Percentiles rank a stretch among this genome's conserved stretches.
phyloP scores from a whole-genome alignment of 306 rosid species.

The Cucurbita argyrosperma region DNA sequence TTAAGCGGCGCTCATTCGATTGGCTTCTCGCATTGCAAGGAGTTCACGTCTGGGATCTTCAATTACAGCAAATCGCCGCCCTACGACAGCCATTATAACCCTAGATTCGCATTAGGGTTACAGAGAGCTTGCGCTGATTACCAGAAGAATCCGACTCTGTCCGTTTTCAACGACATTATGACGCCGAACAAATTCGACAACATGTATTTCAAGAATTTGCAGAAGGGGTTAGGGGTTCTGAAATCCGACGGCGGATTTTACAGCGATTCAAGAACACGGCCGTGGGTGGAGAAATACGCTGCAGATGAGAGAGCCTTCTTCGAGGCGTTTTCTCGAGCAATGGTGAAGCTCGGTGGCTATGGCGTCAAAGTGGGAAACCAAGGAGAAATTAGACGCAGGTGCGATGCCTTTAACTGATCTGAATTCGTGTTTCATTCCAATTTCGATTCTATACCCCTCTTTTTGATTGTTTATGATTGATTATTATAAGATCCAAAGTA shows the following conservation, averaged over 20 bases:
- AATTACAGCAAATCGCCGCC: slow-evolving; percentile 17
- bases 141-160: slow-evolving; percentile 41
- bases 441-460: neutral
- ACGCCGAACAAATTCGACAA: slow-evolving; percentile 82
- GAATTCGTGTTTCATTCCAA: neutral
- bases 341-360: slow-evolving; percentile 60
- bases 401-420: slow-evolving; percentile 56
- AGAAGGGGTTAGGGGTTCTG: slow-evolving; percentile 51
- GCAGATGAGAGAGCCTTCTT: slow-evolving; percentile 40
- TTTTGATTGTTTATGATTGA: neutral
- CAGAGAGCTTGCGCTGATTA: slow-evolving; percentile 41
- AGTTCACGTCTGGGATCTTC: slow-evolving; percentile 29
- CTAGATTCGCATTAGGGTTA: slow-evolving; percentile 41
- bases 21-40: slow-evolving; percentile 64
- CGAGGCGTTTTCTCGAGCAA: slow-evolving; percentile 40
- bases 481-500: neutral
- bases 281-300: slow-evolving; percentile 42
- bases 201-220: slow-evolving; percentile 60
- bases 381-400: slow-evolving; percentile 83
- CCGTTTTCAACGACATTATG: slow-evolving; percentile 71
- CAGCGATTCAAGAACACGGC: slow-evolving; percentile 33
- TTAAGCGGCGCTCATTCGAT: slow-evolving; percentile 79
- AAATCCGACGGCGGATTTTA: slow-evolving; percentile 55
- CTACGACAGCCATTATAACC: slow-evolving; percentile 38
- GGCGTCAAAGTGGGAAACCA: slow-evolving; percentile 40